phyloP scores from a whole-genome alignment of 495 filamentous ascomycete genomes.

The Penicillium cataractarum region DNA sequence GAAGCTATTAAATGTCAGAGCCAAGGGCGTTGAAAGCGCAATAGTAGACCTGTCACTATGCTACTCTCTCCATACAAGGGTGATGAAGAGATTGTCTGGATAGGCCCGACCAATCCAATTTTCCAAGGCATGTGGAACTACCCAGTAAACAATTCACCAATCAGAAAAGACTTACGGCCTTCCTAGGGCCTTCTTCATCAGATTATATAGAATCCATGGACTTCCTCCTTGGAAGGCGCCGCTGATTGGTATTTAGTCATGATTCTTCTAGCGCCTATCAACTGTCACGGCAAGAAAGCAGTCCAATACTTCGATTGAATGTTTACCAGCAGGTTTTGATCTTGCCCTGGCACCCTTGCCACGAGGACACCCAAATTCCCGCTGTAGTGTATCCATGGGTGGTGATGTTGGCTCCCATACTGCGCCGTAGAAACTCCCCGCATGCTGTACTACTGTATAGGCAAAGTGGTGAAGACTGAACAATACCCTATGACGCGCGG shows the following conservation, averaged over 20 bases:
- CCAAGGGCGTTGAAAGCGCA: neutral
- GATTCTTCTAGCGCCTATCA: neutral
- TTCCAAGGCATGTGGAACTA: neutral
- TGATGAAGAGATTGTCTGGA: neutral
- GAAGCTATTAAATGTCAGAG: neutral
- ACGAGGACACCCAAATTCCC: neutral
- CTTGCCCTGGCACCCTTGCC: neutral
- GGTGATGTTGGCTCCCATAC: neutral
- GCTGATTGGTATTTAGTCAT: neutral
- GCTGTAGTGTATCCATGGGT: neutral
- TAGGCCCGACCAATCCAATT: neutral
- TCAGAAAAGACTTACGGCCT: neutral
- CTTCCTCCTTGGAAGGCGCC: neutral
- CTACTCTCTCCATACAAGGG: neutral
- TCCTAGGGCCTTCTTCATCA: neutral
- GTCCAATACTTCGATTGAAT: neutral
- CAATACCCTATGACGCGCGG: slow-evolving; percentile 21
- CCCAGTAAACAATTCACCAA: neutral
- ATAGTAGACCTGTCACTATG: neutral
- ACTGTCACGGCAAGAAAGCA: neutral
- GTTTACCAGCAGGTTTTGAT: neutral
- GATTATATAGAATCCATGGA: neutral
- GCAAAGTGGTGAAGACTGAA: neutral
- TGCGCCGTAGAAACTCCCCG: neutral
- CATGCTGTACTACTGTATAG: neutral